Evolutionary conservation across 441 rosid genomes (phyloP).

Genomic region (Eruca vesicaria): DNA sequence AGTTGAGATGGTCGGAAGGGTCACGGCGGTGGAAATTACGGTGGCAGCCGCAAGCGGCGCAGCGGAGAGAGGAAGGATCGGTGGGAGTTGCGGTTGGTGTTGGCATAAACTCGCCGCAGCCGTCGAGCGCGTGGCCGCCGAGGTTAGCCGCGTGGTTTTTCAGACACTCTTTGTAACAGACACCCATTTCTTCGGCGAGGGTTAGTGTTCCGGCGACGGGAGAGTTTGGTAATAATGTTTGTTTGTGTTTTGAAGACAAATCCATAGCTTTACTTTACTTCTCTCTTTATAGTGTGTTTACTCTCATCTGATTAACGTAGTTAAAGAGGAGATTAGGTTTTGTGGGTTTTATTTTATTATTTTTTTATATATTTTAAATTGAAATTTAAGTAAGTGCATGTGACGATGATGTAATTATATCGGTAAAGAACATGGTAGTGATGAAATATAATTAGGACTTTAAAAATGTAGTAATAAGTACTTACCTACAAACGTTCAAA

Average conservation of each 20-base stretch:
- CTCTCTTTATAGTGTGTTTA: conserved; percentile 30
- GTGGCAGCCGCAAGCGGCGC: conserved; percentile 92
- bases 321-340: conserved; percentile 30
- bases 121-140: conserved; percentile 85
- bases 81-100: conserved; percentile 24
- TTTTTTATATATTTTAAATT: not conserved
- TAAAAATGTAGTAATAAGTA: conserved; percentile 13
- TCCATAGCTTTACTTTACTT: conserved; percentile 24
- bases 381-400: conserved; percentile 26
- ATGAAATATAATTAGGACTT: conserved; percentile 29
- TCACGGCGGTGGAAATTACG: conserved; percentile 85
- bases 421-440: conserved; percentile 41
- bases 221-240: not conserved
- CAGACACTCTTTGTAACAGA: conserved; percentile 63
- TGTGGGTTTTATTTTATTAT: not conserved
- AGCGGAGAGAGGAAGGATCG: conserved; percentile 46
- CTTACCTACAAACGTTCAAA: conserved; percentile 31
- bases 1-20: conserved; percentile 32
- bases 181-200: conserved; percentile 29
- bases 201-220: conserved; percentile 3
- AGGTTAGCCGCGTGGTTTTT: conserved; percentile 84
- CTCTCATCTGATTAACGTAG: conserved; percentile 17
- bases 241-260: conserved; percentile 28
- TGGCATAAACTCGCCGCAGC: conserved; percentile 79
- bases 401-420: conserved; percentile 40